Percentiles rank a stretch among this genome's conserved stretches.
These are phyloP conservation scores for Candida hispaniensis DNA, from an alignment of 805 yeast species.

Conservation along the genomic window DNA sequence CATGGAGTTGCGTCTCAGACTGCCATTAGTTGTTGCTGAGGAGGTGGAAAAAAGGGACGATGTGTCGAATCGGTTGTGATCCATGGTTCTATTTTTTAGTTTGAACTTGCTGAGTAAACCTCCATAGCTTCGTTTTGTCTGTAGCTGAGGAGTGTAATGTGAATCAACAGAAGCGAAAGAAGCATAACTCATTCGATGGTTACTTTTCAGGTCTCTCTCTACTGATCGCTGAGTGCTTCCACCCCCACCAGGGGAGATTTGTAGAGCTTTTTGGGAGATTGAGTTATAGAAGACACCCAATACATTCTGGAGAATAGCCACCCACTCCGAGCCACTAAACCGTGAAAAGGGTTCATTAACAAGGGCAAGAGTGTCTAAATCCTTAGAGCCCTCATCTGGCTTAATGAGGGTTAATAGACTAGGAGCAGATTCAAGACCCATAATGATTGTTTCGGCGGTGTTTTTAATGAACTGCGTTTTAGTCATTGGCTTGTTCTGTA, in stretches of 20 bases:
- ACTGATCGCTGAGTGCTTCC: no score
- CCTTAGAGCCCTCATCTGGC: neutral
- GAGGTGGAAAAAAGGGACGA: constrained; percentile 2
- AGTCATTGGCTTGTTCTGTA: constrained; percentile 28
- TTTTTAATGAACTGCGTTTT: constrained; percentile 40
- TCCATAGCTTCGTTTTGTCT: neutral
- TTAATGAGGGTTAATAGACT: no score
- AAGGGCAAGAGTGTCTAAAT: constrained; percentile 17
- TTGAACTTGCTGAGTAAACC: constrained; percentile 6
- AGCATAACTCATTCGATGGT: constrained; percentile 2
- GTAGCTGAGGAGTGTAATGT: constrained; percentile 3
- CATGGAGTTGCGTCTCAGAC: constrained; percentile 20
- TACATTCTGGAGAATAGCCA: constrained; percentile 21
- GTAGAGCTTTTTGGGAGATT: constrained; percentile 23
- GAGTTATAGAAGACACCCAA: constrained; percentile 23
- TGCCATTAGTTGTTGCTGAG: no score
- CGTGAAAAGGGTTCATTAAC: constrained; percentile 17
- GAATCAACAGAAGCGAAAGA: constrained; percentile 3
- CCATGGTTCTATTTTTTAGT: constrained; percentile 3
- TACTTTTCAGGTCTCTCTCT: constrained; percentile 7
- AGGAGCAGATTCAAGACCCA: constrained; percentile 20
- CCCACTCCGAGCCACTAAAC: constrained; percentile 22
- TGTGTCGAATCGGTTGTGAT: constrained; percentile 8
- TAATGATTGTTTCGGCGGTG: constrained; percentile 37
- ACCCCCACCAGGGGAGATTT: no score